A percentile compares a stretch with the other conserved stretches of the same genome.
Evolutionary conservation across 1,284 basidiomycete genomes (phyloP).

Genomic region (Heterobasidion annosum): DNA sequence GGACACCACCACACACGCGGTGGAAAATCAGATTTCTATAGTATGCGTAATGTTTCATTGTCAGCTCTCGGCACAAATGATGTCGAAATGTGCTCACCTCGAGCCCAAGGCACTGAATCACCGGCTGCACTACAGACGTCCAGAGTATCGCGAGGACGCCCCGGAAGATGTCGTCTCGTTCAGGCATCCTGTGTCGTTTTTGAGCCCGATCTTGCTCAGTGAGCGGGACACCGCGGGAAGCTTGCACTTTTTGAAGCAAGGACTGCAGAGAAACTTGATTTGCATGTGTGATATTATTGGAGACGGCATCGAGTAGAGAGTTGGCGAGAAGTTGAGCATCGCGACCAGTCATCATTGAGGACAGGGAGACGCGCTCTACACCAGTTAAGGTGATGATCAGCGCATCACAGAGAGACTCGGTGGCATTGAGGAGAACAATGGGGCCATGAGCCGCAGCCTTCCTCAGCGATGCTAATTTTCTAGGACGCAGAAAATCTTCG

Average conservation of each 20-base stretch:
- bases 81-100: background rate
- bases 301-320: background rate
- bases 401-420: background rate
- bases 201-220: too few species aligned
- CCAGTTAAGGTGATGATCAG: background rate
- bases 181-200: background rate
- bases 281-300: background rate
- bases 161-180: background rate
- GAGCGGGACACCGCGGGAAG: too few species aligned
- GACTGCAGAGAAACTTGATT: too few species aligned
- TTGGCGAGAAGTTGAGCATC: background rate
- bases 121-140: background rate
- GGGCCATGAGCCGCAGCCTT: background rate
- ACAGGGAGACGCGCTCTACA: background rate
- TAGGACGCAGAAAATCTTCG: background rate
- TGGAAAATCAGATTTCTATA: slow-evolving; percentile 4
- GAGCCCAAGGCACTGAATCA: background rate
- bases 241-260: too few species aligned
- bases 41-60: background rate
- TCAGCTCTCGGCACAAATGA: background rate
- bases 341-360: background rate
- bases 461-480: background rate
- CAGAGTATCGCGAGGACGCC: background rate
- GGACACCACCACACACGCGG: slow-evolving; percentile 12
- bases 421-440: background rate